Percentiles rank a stretch among this genome's conserved stretches.
phyloP scores from a whole-genome alignment of 208 protist species.

The Trypanosoma brucei region DNA sequence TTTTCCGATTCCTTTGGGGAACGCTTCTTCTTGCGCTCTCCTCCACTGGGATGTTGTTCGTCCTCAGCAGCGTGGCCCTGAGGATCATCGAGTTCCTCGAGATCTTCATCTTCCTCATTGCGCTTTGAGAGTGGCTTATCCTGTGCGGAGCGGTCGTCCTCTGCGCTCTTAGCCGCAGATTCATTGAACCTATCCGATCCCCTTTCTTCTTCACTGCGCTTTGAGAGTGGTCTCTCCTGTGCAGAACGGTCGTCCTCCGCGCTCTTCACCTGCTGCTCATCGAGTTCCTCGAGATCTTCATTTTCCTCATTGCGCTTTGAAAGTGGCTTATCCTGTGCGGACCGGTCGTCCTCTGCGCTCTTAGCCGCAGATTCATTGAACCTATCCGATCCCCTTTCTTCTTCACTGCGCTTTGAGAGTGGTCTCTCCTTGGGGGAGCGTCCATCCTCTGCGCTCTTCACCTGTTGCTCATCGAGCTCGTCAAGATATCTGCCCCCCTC shows the following conservation, averaged over 20 bases:
- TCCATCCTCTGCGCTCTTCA: background rate
- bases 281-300: constrained; percentile 4
- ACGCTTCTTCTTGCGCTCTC: background rate
- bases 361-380: constrained; percentile 1
- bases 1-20: background rate
- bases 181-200: constrained; percentile 4
- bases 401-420: background rate
- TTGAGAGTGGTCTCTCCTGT: background rate
- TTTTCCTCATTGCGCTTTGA: background rate
- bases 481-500: constrained; percentile 1
- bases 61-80: constrained; percentile 7
- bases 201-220: background rate
- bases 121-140: background rate
- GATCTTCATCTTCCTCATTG: background rate
- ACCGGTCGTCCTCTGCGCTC: background rate
- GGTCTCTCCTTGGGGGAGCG: background rate
- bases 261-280: background rate
- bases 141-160: background rate
- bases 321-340: background rate
- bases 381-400: background rate
- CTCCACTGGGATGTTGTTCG: background rate
- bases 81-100: background rate
- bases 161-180: background rate
- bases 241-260: background rate
- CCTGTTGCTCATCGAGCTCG: background rate